These are phyloP conservation scores for Corniculantispora saksenae DNA, from an alignment of 2,329 filamentous ascomycete species.

Conservation along the genomic window DNA sequence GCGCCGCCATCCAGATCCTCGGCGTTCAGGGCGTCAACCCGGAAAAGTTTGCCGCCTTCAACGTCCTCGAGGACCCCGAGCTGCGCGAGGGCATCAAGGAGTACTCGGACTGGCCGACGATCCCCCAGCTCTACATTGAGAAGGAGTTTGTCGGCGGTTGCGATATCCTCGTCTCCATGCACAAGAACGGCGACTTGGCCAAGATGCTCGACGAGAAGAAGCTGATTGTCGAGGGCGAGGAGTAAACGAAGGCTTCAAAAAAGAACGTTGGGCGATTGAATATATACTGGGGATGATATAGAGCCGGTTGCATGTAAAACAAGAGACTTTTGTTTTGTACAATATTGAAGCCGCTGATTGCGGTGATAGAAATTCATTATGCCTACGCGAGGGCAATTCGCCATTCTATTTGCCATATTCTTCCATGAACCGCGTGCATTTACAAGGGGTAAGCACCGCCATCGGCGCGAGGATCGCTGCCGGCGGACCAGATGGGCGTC, in stretches of 20 bases:
- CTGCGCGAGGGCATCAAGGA: slow-evolving; percentile 93
- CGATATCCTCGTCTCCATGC: slow-evolving; percentile 95
- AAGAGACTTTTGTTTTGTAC: slow-evolving; percentile 14
- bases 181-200: slow-evolving; percentile 89
- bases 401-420: not conserved
- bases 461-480: slow-evolving; percentile 86
- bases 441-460: slow-evolving; percentile 61
- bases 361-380: not conserved
- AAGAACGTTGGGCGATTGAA: not conserved
- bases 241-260: slow-evolving; percentile 29
- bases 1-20: slow-evolving; percentile 91
- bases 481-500: slow-evolving; percentile 77
- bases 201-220: slow-evolving; percentile 91
- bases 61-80: slow-evolving; percentile 90
- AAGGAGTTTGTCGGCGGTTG: slow-evolving; percentile 98
- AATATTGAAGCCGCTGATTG: slow-evolving; percentile 1
- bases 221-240: slow-evolving; percentile 65
- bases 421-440: not conserved
- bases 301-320: slow-evolving; percentile 4
- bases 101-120: slow-evolving; percentile 98
- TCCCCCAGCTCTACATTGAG: slow-evolving; percentile 92
- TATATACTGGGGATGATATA: not conserved
- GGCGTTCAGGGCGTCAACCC: slow-evolving; percentile 94
- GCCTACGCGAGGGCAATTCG: not conserved
- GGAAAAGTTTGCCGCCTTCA: slow-evolving; percentile 95